Evolutionary conservation across 192 early-diverging fungal species (phyloP), one percentile per base, ranked within the genome.

Genomic region (Lobosporangium transversale): DNA sequence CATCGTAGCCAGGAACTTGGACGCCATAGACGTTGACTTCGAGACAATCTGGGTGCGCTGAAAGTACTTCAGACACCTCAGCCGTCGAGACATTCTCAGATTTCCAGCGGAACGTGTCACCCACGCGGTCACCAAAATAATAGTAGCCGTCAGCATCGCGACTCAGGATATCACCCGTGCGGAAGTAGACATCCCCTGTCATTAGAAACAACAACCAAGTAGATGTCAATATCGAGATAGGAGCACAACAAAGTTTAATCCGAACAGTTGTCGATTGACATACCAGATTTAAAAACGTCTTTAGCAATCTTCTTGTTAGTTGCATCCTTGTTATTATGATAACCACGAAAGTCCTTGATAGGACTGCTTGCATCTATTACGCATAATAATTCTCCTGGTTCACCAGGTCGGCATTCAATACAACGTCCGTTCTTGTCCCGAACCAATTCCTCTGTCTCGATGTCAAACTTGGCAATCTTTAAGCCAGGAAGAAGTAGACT

Each of bases 51-150:
- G 89, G 86, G 40, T 80, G 88, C 9, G 58, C 26, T 15, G 75
- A 79, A n/a, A 92, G 30, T 4, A 83, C 83, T 50, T 90, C 84
- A 0, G 85, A 82, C 2, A 92, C 88, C 68, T 92, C 89, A 17
- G 82, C 74, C 10, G 85, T 83, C 2, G 81, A 78, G 18, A 89
- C 86, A 44, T 88, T 86, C 63, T 88, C 87, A 11, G 83, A 80
- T 47, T 90, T 90, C 91, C 90, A 91, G 17, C 91, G 71, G 81
- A 91, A 92, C 11, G 91, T 89, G 42, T 92, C 90, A 4, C 91
- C 90, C 20, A 88, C 70, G 17, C 91, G 86, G 52, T 91, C 90
- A 6, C 84, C 83, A 78, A 92, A 91, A 70, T 85, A 88, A 66
- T 81, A 81, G 68, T 78, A 90, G 0, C 85, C 84, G 15, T 87